These are phyloP conservation scores for Metrosideros polymorpha DNA, from an alignment of 441 rosid genomes.

Conservation along the genomic window DNA sequence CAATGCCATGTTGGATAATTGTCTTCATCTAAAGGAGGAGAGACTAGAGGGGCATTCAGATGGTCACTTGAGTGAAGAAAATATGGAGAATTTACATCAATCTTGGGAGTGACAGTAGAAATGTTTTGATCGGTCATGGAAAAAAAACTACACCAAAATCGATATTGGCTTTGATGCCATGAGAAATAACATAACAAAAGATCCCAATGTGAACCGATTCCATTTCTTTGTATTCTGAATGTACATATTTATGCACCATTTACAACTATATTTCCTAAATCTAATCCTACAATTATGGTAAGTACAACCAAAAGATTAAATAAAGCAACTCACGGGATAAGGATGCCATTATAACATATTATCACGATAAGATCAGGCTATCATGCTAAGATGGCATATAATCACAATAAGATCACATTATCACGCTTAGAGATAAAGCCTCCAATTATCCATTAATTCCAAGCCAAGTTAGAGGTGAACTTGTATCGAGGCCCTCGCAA, in stretches of 20 bases:
- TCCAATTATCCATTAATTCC: neutral
- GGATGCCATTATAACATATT: too few relatives aligned
- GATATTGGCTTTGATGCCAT: neutral
- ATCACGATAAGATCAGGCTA: too few relatives aligned
- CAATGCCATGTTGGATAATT: neutral
- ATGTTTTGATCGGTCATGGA: neutral
- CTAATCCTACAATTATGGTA: too few relatives aligned
- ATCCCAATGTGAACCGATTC: neutral
- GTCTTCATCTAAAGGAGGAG: neutral
- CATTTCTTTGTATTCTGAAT: too few relatives aligned
- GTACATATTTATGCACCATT: too few relatives aligned
- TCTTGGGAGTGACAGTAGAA: neutral
- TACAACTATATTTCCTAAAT: too few relatives aligned
- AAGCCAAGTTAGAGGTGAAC: neutral
- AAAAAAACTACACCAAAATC: neutral
- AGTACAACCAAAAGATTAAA: too few relatives aligned
- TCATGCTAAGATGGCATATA: too few relatives aligned
- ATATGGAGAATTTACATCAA: neutral
- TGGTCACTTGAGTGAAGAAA: neutral
- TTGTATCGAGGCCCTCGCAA: neutral
- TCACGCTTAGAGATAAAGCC: too few relatives aligned
- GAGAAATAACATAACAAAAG: neutral
- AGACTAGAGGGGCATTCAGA: neutral
- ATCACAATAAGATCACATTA: too few relatives aligned
- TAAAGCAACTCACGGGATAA: too few relatives aligned